A percentile compares a stretch with the other conserved stretches of the same genome.
These are phyloP conservation scores for Candida pini DNA, from an alignment of 805 yeast genomes.

Conservation along the genomic window DNA sequence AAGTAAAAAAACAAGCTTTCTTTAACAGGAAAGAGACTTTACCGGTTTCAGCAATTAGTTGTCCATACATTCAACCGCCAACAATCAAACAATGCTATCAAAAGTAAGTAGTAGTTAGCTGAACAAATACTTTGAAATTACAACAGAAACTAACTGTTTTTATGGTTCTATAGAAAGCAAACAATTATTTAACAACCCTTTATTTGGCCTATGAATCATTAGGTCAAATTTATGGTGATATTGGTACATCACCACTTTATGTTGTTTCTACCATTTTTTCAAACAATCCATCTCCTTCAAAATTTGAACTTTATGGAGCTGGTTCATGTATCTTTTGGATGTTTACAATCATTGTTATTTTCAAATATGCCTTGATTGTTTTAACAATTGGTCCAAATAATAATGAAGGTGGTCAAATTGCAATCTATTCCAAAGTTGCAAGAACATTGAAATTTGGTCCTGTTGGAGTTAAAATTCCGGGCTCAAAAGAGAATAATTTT, in stretches of 20 bases:
- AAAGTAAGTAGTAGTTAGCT: too few species aligned
- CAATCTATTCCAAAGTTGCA: constrained; percentile 56
- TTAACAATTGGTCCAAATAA: constrained; percentile 47
- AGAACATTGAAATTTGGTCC: constrained; percentile 43
- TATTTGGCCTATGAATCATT: constrained; percentile 28
- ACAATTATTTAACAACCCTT: constrained; percentile 4
- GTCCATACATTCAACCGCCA: too few species aligned
- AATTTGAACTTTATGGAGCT: constrained; percentile 43
- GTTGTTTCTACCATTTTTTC: constrained; percentile 37
- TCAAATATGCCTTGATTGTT: constrained; percentile 47
- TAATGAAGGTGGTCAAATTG: constrained; percentile 61
- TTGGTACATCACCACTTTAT: constrained; percentile 59
- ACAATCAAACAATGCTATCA: too few species aligned
- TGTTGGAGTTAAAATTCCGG: constrained; percentile 38
- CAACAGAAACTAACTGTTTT: too few species aligned
- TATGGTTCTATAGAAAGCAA: constrained; percentile 3
- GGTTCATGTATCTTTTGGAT: constrained; percentile 50
- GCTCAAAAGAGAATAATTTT: constrained; percentile 16
- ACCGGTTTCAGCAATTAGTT: too few species aligned
- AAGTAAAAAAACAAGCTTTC: too few species aligned
- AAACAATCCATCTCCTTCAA: constrained; percentile 27
- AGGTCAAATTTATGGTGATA: constrained; percentile 62
- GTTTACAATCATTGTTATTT: constrained; percentile 46
- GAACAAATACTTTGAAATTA: too few species aligned
- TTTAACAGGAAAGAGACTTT: too few species aligned